phyloP scores from a whole-genome alignment of 129 eudicot species.

The Solidago caesia region DNA sequence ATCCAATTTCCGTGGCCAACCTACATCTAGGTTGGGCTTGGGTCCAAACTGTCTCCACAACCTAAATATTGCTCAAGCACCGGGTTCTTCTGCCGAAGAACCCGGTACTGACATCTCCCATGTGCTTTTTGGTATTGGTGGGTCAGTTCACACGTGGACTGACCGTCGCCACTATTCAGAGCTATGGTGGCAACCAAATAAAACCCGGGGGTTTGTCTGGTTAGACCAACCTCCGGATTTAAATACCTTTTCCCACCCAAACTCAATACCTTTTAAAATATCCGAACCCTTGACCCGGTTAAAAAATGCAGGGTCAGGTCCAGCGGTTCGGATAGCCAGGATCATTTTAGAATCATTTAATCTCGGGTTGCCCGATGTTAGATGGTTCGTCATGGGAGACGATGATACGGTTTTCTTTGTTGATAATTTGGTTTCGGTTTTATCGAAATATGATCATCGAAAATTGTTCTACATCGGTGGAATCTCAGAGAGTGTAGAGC shows the following conservation, averaged over 20 bases:
- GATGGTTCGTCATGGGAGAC: constrained; percentile 99
- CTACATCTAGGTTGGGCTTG: neutral
- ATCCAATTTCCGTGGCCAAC: constrained; percentile 29
- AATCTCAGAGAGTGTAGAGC: constrained; percentile 89
- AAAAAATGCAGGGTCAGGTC: constrained; percentile 33
- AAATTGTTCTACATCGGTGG: constrained; percentile 77
- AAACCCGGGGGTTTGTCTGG: constrained; percentile 74
- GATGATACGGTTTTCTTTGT: constrained; percentile 85
- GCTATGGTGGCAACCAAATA: constrained; percentile 75
- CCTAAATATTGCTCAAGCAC: neutral
- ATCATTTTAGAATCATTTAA: constrained; percentile 55
- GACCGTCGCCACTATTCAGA: constrained; percentile 51
- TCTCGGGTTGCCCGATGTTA: constrained; percentile 53
- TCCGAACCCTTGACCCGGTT: constrained; percentile 44
- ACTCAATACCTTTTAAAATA: constrained; percentile 42
- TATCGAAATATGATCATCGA: constrained; percentile 63
- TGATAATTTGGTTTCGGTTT: constrained; percentile 64
- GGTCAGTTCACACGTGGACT: constrained; percentile 68
- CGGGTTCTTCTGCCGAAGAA: constrained; percentile 13
- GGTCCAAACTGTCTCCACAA: no score
- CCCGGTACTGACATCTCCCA: constrained; percentile 54
- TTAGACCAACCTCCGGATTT: constrained; percentile 58
- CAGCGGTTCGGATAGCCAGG: constrained; percentile 80
- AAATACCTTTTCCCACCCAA: constrained; percentile 21
- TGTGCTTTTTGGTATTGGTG: constrained; percentile 75